phyloP scores from a whole-genome alignment of 2,329 filamentous ascomycete species.

The Penicillium crustosum region DNA sequence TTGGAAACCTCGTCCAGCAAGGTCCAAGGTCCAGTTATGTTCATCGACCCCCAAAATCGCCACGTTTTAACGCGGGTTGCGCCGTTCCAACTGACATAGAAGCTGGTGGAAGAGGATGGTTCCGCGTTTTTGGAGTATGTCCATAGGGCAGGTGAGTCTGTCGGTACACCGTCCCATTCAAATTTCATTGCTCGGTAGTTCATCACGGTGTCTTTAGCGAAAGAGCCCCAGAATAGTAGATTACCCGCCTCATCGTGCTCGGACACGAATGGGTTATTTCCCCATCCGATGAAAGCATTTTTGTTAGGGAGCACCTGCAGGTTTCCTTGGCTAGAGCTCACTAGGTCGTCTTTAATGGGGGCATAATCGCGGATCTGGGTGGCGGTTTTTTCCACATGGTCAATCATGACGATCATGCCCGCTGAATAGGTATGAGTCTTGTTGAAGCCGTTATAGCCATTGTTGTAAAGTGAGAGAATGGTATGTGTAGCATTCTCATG shows the following conservation, averaged over 20 bases:
- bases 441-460: constrained; percentile 45
- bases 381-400: constrained; percentile 39
- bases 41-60: constrained; percentile 36
- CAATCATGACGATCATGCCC: constrained; percentile 42
- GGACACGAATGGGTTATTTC: constrained; percentile 43
- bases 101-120: constrained; percentile 28
- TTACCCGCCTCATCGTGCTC: constrained; percentile 42
- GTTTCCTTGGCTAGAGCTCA: constrained; percentile 43
- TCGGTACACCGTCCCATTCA: constrained; percentile 43
- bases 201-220: constrained; percentile 39
- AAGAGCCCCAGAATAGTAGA: constrained; percentile 39
- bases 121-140: constrained; percentile 36
- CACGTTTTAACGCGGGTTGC: constrained; percentile 40
- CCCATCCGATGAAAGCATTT: constrained; percentile 45
- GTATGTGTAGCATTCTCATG: constrained; percentile 41
- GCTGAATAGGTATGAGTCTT: constrained; percentile 39
- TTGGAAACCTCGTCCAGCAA: constrained; percentile 33
- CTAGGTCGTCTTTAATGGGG: constrained; percentile 24
- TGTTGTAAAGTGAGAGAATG: constrained; percentile 43
- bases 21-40: constrained; percentile 34
- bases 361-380: constrained; percentile 35
- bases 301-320: constrained; percentile 39
- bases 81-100: constrained; percentile 46
- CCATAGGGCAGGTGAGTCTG: constrained; percentile 44
- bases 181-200: constrained; percentile 47